Evolutionary conservation across 768 basidiomycete species (phyloP).

Genomic region (Boletellus sp.): DNA sequence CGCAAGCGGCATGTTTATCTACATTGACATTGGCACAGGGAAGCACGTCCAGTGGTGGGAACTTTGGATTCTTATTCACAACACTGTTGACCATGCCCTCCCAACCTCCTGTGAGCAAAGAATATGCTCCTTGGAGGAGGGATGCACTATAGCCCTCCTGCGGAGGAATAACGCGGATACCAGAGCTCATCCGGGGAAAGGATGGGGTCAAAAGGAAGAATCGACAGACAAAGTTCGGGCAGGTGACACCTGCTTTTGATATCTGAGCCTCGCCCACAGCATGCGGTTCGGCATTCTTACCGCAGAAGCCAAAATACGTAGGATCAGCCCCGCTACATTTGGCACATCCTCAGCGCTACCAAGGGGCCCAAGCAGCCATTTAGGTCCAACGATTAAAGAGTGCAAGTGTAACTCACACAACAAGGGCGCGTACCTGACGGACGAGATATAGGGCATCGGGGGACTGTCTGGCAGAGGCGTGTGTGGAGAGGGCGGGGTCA

Average conservation of each 20-base stretch:
- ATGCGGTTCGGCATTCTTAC: slow-evolving; percentile 9
- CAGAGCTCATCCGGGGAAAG: slow-evolving; percentile 13
- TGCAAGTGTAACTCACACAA: neutral
- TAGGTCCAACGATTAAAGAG: slow-evolving; percentile 15
- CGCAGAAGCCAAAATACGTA: neutral
- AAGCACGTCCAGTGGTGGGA: slow-evolving; percentile 26
- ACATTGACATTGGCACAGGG: slow-evolving; percentile 37
- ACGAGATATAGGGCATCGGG: slow-evolving; percentile 93
- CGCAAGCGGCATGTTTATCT: slow-evolving; percentile 22
- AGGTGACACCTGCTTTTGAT: neutral
- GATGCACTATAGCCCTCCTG: slow-evolving; percentile 8
- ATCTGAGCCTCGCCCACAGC: slow-evolving; percentile 15
- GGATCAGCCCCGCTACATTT: slow-evolving; percentile 18
- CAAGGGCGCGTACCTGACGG: slow-evolving; percentile 55
- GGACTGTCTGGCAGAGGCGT: no score
- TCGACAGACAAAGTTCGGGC: no score
- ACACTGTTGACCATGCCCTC: slow-evolving; percentile 9
- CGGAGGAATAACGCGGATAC: slow-evolving; percentile 20
- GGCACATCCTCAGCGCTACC: no score
- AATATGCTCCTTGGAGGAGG: slow-evolving; percentile 2
- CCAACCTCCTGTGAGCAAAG: slow-evolving; percentile 11
- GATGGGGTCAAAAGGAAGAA: neutral
- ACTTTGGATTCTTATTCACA: slow-evolving; percentile 11
- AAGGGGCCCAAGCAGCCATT: slow-evolving; percentile 59
- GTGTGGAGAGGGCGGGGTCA: no score